A percentile compares a stretch with the other conserved stretches of the same genome.
Evolutionary conservation across 2,329 filamentous ascomycete species (phyloP).

Genomic region (Colletotrichum siamense): DNA sequence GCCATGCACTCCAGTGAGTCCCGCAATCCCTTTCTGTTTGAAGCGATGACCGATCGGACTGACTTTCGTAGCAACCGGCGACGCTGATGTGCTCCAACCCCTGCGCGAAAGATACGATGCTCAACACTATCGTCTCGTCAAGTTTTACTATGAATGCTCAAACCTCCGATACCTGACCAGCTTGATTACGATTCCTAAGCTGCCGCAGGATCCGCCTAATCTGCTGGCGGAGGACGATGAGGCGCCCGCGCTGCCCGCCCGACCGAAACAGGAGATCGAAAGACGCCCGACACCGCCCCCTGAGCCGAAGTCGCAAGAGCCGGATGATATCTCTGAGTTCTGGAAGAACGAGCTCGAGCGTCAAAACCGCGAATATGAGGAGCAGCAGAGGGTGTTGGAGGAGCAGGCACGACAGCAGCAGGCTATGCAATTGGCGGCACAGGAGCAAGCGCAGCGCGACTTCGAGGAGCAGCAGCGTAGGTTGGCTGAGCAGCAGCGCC

Average conservation of each 20-base stretch:
- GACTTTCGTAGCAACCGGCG: conserved; percentile 73
- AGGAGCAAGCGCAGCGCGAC: conserved; percentile 87
- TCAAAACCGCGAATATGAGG: conserved; percentile 93
- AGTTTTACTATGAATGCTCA: conserved; percentile 99
- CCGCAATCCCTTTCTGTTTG: neutral
- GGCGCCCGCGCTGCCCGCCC: conserved; percentile 80
- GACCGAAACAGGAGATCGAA: conserved; percentile 78
- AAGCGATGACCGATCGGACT: conserved; percentile 22
- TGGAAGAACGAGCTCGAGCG: conserved; percentile 93
- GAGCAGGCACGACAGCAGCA: conserved; percentile 86
- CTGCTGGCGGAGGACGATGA: conserved; percentile 85
- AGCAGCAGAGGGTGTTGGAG: conserved; percentile 87
- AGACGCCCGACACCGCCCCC: conserved; percentile 72
- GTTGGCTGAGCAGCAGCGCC: conserved; percentile 85
- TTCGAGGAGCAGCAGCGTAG: conserved; percentile 94
- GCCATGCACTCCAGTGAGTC: conserved; percentile 92
- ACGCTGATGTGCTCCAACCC: conserved; percentile 90
- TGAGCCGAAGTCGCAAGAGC: conserved; percentile 75
- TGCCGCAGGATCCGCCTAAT: conserved; percentile 92
- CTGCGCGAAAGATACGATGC: conserved; percentile 90
- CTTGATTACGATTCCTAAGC: conserved; percentile 93
- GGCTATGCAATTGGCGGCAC: conserved; percentile 79
- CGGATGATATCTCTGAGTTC: conserved; percentile 95
- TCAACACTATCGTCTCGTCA: conserved; percentile 93
- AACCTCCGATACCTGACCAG: conserved; percentile 96